Evolutionary conservation across 139 green algal genomes (phyloP).

Genomic region (Closterium sp.): DNA sequence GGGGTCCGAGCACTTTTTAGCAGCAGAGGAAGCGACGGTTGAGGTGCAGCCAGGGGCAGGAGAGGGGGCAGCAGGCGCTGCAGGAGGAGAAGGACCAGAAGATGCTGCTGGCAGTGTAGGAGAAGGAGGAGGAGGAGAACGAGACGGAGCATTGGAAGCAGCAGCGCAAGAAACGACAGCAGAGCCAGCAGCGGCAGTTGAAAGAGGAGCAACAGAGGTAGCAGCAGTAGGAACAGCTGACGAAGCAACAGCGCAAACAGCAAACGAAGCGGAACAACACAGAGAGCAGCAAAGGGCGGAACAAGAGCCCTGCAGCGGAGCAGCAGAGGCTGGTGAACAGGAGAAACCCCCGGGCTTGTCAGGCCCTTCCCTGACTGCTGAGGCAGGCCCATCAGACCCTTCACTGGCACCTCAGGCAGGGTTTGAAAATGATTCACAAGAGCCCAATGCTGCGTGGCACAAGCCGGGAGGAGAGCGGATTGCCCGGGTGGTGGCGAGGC

Average conservation of each 20-base stretch:
- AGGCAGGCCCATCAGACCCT: neutral
- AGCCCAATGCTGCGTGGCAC: neutral
- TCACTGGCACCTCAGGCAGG: neutral
- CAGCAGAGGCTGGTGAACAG: neutral
- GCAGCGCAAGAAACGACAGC: neutral
- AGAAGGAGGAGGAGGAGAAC: neutral
- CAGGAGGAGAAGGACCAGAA: neutral
- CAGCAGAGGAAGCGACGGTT: neutral
- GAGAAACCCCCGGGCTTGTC: neutral
- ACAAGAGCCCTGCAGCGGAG: neutral
- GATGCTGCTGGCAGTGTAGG: too few relatives aligned
- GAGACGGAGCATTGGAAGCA: neutral
- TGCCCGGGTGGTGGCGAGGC: neutral
- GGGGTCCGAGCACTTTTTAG: neutral
- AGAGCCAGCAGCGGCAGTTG: neutral
- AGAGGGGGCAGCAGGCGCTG: neutral
- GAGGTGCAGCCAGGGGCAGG: neutral
- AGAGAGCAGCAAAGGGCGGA: neutral
- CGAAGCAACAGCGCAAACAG: neutral
- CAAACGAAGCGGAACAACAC: neutral
- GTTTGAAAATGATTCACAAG: neutral
- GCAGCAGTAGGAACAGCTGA: too few relatives aligned
- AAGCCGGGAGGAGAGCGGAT: neutral
- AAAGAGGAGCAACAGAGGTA: neutral
- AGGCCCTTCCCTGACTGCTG: too few relatives aligned